Evolutionary conservation across 1,139 yeast species (phyloP), one percentile per base, ranked within the genome.

Genomic region (Magnusiomyces tetraspermus): DNA sequence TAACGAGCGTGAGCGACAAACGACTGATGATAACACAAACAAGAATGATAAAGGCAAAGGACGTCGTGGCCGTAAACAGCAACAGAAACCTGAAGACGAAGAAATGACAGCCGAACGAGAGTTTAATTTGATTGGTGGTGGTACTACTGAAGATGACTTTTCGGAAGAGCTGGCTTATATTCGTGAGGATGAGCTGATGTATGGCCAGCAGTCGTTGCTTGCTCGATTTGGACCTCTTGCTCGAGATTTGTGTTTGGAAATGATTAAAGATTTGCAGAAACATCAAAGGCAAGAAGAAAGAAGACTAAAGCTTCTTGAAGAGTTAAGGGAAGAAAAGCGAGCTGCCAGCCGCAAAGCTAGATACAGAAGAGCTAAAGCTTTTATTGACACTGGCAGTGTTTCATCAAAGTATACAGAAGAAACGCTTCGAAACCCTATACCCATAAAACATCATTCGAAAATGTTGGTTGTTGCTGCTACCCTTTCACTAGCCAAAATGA

Each of bases 101-200:
- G 97, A 90, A 62, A 72, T 90, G 53, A 48, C 50, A 3, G 28
- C 24, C 17, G 50, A 48, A 15, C 46, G 40, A 21, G 50, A 48
- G 30, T 23, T 48, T 28, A 96, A 88, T 59, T 83, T 89, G 87
- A 90, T 89, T 61, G 95, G 96, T 17, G 72, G 67, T 13, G 96
- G 96, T 33, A 87, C 97, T 0, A 81, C 90, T 1, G 98, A 92
- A 65, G 98, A 94, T 70, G 97, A 90, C 63, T 92, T 92, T 61
- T 74, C 95, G 0, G 98, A 92, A 67, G 95, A 95, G 0, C 81
- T 94, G 17, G 73, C 78, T 1, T 83, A 79, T 57, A 83, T 92
- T 48, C 85, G 89, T 58, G 98, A 94, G 62, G 78, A 80, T 43
- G 97, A 90, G 61, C 68, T 94, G 22, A 70, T 94, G 26, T 89